Evolutionary conservation across 116 monocot genomes (phyloP), one percentile per base, ranked within the genome.

Genomic region (Posidonia oceanica): DNA sequence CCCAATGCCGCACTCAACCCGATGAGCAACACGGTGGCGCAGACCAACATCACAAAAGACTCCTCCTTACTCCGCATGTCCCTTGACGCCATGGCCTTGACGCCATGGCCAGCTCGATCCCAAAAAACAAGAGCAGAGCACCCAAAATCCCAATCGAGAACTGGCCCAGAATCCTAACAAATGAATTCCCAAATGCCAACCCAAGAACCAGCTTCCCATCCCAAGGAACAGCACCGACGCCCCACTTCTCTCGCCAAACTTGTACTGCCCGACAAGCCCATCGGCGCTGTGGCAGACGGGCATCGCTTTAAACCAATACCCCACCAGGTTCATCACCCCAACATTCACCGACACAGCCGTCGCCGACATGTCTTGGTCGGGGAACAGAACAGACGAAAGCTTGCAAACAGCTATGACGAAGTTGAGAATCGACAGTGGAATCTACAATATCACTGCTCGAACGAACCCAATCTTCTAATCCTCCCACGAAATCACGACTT

Each of bases 251-350:
- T 88, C 95, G 3, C 95, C 95, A 63, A 91, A 96, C 76, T 71
- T 66, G 85, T 91, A 91, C 88, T 96, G 95, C 38, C 95, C 95
- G 14, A 91, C 91, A 36, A 96, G 84, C 16, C 95, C 95, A 1
- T 91, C 95, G 4, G 95, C 91, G 12, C 91, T 91, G 76, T 96
- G 91, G 80, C 91, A 96, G 22, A 82, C 82, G 5, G 95, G 95
- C 91, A 96, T 83, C 18, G 95, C 95, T 0, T 91, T 88, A 67
- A 96, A 96, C 95, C 95, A 96, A 79, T 91, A 91, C 0, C 95
- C 95, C 2, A 88, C 76, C 39, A 86, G 68, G 62, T 96, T 96
- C 95, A 96, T 96, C 61, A 78, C 11, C 10, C 96, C 96, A 13
- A 96, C 91, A 58, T 83, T 96, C 40, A 87, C 64, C 51, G 96